phyloP scores from a whole-genome alignment of 2,329 filamentous ascomycete species.

The Phialophora macrospora region DNA sequence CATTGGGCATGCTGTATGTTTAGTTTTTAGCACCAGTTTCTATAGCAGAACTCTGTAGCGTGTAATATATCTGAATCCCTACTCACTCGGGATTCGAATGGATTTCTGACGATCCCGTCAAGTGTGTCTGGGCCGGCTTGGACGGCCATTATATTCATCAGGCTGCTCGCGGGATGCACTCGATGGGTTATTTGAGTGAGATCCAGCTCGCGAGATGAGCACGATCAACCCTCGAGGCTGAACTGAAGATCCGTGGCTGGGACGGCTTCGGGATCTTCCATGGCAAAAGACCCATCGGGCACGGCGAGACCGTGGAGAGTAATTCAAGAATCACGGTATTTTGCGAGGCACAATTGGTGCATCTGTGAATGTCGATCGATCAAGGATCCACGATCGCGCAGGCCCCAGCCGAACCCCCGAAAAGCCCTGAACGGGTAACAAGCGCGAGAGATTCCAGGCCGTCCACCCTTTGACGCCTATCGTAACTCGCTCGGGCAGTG shows the following conservation, averaged over 20 bases:
- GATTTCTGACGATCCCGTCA: constrained; percentile 4
- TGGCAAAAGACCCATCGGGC: too few relatives aligned
- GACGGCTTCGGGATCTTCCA: background rate
- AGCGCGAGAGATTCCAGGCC: too few relatives aligned
- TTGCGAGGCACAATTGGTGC: too few relatives aligned
- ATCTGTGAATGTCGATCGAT: too few relatives aligned
- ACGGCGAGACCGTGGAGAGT: too few relatives aligned
- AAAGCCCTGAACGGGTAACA: too few relatives aligned
- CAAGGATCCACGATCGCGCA: too few relatives aligned
- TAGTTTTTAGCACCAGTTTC: background rate
- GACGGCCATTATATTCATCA: constrained; percentile 15
- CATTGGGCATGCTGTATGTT: constrained; percentile 32
- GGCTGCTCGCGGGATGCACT: constrained; percentile 17
- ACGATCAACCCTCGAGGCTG: background rate
- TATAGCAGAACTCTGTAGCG: too few relatives aligned
- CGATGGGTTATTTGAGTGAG: background rate
- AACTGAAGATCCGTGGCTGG: background rate
- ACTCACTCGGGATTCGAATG: background rate
- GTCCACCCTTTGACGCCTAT: too few relatives aligned
- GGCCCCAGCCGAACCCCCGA: too few relatives aligned
- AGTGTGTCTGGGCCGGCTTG: background rate
- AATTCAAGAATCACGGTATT: too few relatives aligned
- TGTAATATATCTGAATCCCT: background rate
- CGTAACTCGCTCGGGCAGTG: too few relatives aligned
- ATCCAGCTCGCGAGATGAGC: constrained; percentile 2